Evolutionary conservation across 768 basidiomycete species (phyloP).

Genomic region (Trametes maxima): DNA sequence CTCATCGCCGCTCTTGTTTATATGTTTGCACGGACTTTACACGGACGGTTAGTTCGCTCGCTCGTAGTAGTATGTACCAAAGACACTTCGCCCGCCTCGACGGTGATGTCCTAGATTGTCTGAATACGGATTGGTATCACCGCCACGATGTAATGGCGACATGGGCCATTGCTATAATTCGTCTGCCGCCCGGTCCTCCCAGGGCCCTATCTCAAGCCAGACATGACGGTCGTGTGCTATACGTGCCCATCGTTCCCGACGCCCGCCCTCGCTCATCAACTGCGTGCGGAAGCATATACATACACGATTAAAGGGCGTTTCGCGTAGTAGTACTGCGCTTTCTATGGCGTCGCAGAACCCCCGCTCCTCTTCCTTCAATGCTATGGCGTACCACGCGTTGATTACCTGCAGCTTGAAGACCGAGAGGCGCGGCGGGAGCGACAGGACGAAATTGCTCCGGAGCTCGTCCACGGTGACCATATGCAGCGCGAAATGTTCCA

Average conservation of each 20-base stretch:
- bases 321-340: slow-evolving; percentile 17
- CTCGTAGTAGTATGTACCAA: slow-evolving; percentile 6
- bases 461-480: slow-evolving; percentile 40
- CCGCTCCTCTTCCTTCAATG: slow-evolving; percentile 37
- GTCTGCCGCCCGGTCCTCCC: slow-evolving; percentile 28
- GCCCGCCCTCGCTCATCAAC: slow-evolving; percentile 24
- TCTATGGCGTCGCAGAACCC: slow-evolving; percentile 36
- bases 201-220: slow-evolving; percentile 32
- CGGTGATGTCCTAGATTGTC: background rate
- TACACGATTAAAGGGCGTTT: slow-evolving; percentile 9
- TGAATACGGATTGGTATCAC: no score
- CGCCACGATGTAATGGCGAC: background rate
- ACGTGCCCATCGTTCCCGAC: slow-evolving; percentile 30
- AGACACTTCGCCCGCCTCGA: slow-evolving; percentile 6
- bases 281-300: slow-evolving; percentile 22
- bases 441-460: slow-evolving; percentile 34
- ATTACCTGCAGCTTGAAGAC: slow-evolving; percentile 41
- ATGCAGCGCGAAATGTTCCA: slow-evolving; percentile 42
- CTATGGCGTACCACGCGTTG: slow-evolving; percentile 37
- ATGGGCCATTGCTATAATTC: slow-evolving; percentile 12
- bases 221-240: slow-evolving; percentile 29
- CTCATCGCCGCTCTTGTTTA: slow-evolving; percentile 10
- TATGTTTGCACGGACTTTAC: slow-evolving; percentile 10
- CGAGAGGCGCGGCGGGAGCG: slow-evolving; percentile 32
- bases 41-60: slow-evolving; percentile 11